Base-by-base conservation (phyloP, 805 yeast genomes). In the Wickerhamomyces strasburgensis region DNA sequence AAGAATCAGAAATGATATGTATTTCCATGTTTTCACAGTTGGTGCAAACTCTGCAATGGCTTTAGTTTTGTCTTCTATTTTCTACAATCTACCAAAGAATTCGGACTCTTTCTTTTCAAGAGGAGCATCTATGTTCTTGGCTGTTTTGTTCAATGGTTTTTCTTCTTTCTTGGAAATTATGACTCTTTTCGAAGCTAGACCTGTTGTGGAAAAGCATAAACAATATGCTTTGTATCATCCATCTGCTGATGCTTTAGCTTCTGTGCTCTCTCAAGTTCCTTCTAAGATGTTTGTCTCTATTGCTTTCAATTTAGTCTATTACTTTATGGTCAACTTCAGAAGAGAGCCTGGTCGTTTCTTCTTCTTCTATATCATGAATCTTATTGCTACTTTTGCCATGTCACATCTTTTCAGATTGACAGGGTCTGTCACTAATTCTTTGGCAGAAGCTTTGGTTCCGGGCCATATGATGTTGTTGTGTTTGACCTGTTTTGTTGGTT, bases 41-140 rank as follows among this genome's bases (percentile, higher is more conserved):
- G 68, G 17, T 29, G 67, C 75, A 34, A 70, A 77, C 45, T 56
- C 68, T 10, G 48, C 65, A 9, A 75, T 78, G 77, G 75, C 78
- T 21, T 59, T 79, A 39, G 58, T 79, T 27, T 55, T 74, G 30
- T 66, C 79, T 23, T 78, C 84, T 2, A 67, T 79, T 46, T 79
- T 75, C 48, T 78, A 73, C 58, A 73, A 77, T 46, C 50, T 75
- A 44, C 57, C 54, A 43, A 34, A 39, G 19, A 54, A 54, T 19
- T 71, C 84, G 0, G 57, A 49, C 1, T 67, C 76, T 2, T 71
- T 78, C 46, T 76, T 68, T 54, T 65, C 61, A 48, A 64, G 87
- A 52, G 72, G 78, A 48, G 76, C 86, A 29, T 70, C 80, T 31
- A 63, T 83, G 67, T 84, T 83, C 61, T 80, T 80, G 56, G 79